Base-by-base conservation (phyloP, 371 early-diverging fungal species). In the Amoeboradix gromovi region DNA sequence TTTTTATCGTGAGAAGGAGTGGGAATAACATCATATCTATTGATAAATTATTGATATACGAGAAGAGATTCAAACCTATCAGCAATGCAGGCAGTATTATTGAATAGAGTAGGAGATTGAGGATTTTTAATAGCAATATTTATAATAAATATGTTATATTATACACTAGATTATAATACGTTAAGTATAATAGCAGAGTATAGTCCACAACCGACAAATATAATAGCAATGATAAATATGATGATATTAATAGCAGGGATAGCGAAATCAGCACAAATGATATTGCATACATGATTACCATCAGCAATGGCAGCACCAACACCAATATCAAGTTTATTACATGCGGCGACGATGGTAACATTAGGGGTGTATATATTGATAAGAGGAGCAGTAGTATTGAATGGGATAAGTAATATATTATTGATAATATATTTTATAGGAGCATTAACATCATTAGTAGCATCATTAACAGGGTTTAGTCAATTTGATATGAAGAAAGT, bases 31-130 rank as follows among this genome's bases (percentile, higher is more conserved):
- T 83, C 84, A 75, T 82, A 78, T 80, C 77, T 80, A 79, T 79
- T 80, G 76, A 81, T 83, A 74, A 83, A 83, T 82, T 83, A 84
- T 77, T 83, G 83, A 81, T 83, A 79, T 78, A 83, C 84, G 73
- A 73, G 83, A 77, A 75, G 83, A 77, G 80, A 84, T 75, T 84
- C 83, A 71, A 83, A 85, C 75, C 79, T 81, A 76, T 80, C 84
- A 31, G 84, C 85, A 66, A 77, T 80, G 73, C 77, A 82, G 78
- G 83, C 83, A 71, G 78, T 83, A 74, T 79, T 84, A 74, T 76
- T 78, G 71, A 83, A 83, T 80, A 82, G 81, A 80, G 74, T 83
- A 75, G 83, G 83, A 77, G 83, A 84, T 83, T 83, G 77, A 75
- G 77, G 78, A 74, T 77, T 83, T 70, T 80, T 75, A 73, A 76